Base-by-base conservation (phyloP, 140 eudicot species). In the Ambrosia hybrid region DNA sequence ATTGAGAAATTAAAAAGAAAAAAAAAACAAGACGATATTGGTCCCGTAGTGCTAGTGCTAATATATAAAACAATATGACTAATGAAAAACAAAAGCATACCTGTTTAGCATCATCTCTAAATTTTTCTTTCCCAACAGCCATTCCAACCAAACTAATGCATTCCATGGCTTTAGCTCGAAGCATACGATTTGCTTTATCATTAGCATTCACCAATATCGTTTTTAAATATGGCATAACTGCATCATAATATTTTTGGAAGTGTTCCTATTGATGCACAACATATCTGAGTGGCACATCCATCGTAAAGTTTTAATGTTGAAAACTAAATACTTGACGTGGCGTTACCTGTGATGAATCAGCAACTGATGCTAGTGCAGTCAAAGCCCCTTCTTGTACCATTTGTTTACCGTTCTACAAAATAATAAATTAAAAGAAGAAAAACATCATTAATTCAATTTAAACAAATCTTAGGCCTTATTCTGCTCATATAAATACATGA, bases 381-480 rank as follows among this genome's bases (percentile, higher is more conserved):
- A 90, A 86, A 67, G 99, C 95, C 75, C 99, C 99, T 83, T 94
- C 99, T 86, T 94, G 99, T 66, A 94, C 99, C 99, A 94, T 86
- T 90, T 94, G 99, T 64, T 94, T 94, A 76, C 97, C 95, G 34
- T 90, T 94, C 99, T 94, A 83, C 72, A 78, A 11, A 64, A 70
- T 8, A 37, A 26, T 7, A 3, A 21, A 21, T 21, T 21, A 21
- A 21, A 21, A 21, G 26, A 21, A 21, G 26, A 41, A 39, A 83
- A 8, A 68, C 30, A 79, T 3, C 13, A 84, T 55, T 21, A 59
- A 62, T 37, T 39, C 55, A 69, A 33, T 57, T 12, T 34, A 16
- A 34, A 74, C 7, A 49, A 21, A 15, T 33, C 37, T 16, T 37
- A 36, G 14, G 4, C 52, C 53, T 57, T 59, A 65, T 62, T 59